Evolutionary conservation across 2,329 filamentous ascomycete genomes (phyloP).

Genomic region (Clarireedia hainanense): DNA sequence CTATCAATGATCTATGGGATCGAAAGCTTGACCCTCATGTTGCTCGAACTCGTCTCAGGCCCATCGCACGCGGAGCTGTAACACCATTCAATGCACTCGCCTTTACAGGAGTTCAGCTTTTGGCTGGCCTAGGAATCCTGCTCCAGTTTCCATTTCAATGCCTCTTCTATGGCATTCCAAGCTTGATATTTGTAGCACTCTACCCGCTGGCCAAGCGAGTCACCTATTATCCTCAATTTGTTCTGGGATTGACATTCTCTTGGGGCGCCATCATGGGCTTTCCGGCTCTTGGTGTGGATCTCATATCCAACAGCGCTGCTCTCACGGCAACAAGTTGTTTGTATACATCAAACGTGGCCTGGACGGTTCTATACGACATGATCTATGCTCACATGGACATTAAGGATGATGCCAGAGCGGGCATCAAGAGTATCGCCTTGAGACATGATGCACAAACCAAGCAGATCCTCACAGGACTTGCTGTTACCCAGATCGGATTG

Average conservation of each 20-base stretch:
- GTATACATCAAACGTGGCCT: constrained; percentile 72
- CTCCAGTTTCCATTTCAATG: constrained; percentile 69
- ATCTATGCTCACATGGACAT: constrained; percentile 92
- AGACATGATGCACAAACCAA: constrained; percentile 74
- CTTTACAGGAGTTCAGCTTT: constrained; percentile 67
- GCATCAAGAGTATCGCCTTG: constrained; percentile 81
- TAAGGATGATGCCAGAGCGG: constrained; percentile 75
- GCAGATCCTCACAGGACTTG: constrained; percentile 62
- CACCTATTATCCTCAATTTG: constrained; percentile 79
- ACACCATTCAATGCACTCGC: constrained; percentile 62
- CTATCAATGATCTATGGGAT: constrained; percentile 88
- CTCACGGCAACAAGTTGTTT: constrained; percentile 59
- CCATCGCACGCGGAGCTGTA: constrained; percentile 72
- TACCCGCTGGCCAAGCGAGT: constrained; percentile 83
- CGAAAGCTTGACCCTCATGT: constrained; percentile 79
- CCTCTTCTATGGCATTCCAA: constrained; percentile 71
- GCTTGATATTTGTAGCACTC: constrained; percentile 60
- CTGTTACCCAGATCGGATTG: constrained; percentile 59
- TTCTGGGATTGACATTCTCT: constrained; percentile 77
- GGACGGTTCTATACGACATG: constrained; percentile 88
- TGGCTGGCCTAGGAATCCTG: constrained; percentile 65
- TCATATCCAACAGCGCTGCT: constrained; percentile 57
- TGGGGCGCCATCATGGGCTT: constrained; percentile 89
- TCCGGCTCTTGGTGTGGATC: constrained; percentile 69
- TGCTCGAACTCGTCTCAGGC: constrained; percentile 64